Base-by-base conservation (phyloP, 208 protist species). In the Leishmania gerbilli region DNA sequence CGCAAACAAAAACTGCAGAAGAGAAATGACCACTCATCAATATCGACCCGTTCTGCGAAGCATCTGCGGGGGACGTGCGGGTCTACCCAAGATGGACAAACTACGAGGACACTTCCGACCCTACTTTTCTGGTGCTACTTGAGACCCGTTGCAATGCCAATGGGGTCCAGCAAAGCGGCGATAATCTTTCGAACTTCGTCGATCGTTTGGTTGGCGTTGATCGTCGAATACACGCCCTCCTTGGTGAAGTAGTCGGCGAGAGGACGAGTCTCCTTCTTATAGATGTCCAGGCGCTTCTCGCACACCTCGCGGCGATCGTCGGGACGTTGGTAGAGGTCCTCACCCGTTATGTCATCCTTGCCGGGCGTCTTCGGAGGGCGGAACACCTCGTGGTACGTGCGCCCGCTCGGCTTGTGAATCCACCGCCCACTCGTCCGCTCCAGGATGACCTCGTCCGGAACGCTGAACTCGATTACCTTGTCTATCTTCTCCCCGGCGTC, bases 371-470 rank as follows among this genome's bases (percentile, higher is more conserved):
- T 95, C 27, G 98, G 98, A 27, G 97, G 97, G 62, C 90, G 88
- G 92, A 98, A 99, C 47, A 90, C 56, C 72, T 95, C 88, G 88
- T 99, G 96, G 83, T 99, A 99, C 21, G 92, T 97, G 78, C 98
- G 93, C 5, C 98, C 98, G 76, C 91, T 97, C 21, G 84, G 74
- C 79, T 92, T 91, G 91, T 99, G 98, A 47, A 99, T 93, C 89
- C 94, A 98, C 17, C 94, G 88, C 53, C 96, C 96, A 76, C 94
- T 95, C 17, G 97, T 97, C 71, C 97, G 93, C 55, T 93, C 87
- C 42, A 98, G 86, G 58, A 99, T 98, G 19, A 98, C 93, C 11
- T 98, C 93, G 69, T 99, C 95, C 27, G 97, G 96, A 8, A 92
- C 95, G 76, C 93, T 88, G 81, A 99, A 96, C 81, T 96, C 88